phyloP scores from a whole-genome alignment of 2,329 filamentous ascomycete species.

The Alternaria solani region DNA sequence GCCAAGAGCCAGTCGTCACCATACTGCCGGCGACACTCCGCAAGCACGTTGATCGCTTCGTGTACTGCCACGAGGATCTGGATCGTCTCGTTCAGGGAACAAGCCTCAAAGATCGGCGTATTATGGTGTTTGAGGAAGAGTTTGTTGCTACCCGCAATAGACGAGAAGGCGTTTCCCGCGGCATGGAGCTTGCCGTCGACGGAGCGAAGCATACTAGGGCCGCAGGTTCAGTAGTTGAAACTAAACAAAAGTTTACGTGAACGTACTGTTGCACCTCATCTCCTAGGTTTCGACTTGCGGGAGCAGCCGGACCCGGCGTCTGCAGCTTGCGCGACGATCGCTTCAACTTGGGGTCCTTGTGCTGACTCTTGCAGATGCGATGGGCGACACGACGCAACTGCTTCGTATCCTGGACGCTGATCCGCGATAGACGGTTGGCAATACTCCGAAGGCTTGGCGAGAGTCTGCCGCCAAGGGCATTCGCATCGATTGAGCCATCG shows the following conservation, averaged over 20 bases:
- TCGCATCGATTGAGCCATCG: conserved; percentile 27
- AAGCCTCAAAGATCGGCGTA: conserved; percentile 37
- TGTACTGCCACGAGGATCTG: conserved; percentile 40
- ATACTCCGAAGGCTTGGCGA: conserved; percentile 38
- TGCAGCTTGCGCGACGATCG: conserved; percentile 32
- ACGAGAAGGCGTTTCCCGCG: conserved; percentile 34
- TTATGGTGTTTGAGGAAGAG: conserved; percentile 49
- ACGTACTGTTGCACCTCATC: conserved; percentile 50
- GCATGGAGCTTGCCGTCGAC: conserved; percentile 29
- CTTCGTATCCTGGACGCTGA: conserved; percentile 31
- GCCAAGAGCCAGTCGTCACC: conserved; percentile 44
- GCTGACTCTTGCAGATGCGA: conserved; percentile 18
- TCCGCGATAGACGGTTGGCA: conserved; percentile 36
- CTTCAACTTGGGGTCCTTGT: conserved; percentile 14
- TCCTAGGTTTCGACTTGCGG: conserved; percentile 42
- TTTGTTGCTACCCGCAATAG: conserved; percentile 40
- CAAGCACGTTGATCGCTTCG: conserved; percentile 44
- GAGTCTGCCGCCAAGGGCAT: conserved; percentile 33
- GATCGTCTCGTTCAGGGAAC: conserved; percentile 40
- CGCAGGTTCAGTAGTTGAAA: conserved; percentile 44
- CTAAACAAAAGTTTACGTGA: conserved; percentile 40
- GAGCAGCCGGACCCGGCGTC: conserved; percentile 29
- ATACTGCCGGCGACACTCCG: conserved; percentile 35
- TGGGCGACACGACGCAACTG: conserved; percentile 25
- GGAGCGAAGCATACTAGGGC: conserved; percentile 40